phyloP scores from a whole-genome alignment of 306 rosid genomes.

The Benincasa hispida region DNA sequence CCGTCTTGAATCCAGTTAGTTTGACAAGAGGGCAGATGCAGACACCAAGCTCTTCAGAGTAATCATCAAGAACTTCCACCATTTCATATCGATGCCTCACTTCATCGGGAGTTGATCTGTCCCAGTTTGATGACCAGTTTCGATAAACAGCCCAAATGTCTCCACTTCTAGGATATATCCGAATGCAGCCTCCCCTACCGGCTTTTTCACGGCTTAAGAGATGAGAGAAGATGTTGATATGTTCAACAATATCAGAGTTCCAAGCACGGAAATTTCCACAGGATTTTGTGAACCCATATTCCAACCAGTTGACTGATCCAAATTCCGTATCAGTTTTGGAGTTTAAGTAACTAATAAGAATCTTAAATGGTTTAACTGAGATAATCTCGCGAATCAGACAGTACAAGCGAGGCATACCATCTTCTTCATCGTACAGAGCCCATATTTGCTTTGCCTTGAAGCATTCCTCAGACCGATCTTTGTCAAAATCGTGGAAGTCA shows the following conservation, averaged over 20 bases:
- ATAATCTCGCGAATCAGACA: conserved; percentile 86
- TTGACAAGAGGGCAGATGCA: conserved; percentile 75
- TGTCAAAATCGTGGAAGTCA: conserved; percentile 94
- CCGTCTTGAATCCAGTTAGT: conserved; percentile 77
- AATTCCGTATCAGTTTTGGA: conserved; percentile 90
- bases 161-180: conserved; percentile 72
- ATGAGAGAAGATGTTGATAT: conserved; percentile 89
- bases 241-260: conserved; percentile 69
- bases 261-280: conserved; percentile 90
- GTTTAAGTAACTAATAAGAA: conserved; percentile 70
- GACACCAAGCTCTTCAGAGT: conserved; percentile 85
- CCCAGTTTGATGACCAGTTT: conserved; percentile 82
- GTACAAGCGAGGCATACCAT: conserved; percentile 98
- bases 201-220: conserved; percentile 58
- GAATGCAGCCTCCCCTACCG: conserved; percentile 88
- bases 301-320: conserved; percentile 75
- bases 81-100: conserved; percentile 87
- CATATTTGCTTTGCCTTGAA: conserved; percentile 96
- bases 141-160: conserved; percentile 89
- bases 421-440: conserved; percentile 98
- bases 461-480: conserved; percentile 85
- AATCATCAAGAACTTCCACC: conserved; percentile 93
- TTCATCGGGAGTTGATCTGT: conserved; percentile 72
- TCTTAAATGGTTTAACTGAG: conserved; percentile 72
- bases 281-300: conserved; percentile 85